Percentiles rank a stretch among this genome's conserved stretches.
Conservation (phyloP, 2,329 filamentous ascomycete species). For the Escovopsis weberi region DNA sequence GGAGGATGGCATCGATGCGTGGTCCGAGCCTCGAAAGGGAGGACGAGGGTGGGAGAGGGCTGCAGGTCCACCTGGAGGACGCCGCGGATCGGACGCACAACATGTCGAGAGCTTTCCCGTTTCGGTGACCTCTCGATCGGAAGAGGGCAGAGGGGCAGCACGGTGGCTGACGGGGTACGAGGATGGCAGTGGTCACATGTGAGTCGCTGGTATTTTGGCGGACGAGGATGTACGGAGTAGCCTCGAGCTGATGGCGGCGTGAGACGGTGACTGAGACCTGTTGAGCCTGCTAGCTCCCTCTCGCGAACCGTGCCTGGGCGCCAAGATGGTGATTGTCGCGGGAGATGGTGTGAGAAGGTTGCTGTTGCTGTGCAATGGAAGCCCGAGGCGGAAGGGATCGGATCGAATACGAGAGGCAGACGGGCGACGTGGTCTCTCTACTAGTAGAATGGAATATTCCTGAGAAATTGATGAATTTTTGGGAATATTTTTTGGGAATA, state of each 20-base stretch:
- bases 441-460: too few relatives aligned
- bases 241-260: too few relatives aligned
- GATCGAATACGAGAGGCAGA: too few relatives aligned
- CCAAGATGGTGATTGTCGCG: neutral
- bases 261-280: too few relatives aligned
- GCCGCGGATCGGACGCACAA: slow-evolving; percentile 16
- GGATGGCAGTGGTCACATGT: too few relatives aligned
- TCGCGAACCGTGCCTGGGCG: neutral
- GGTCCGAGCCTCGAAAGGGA: too few relatives aligned
- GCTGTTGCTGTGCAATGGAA: neutral
- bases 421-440: too few relatives aligned
- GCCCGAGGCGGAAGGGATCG: too few relatives aligned
- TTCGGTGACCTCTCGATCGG: slow-evolving; percentile 10
- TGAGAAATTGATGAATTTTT: too few relatives aligned
- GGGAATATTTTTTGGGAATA: too few relatives aligned
- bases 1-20: too few relatives aligned
- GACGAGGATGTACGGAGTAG: neutral
- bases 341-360: slow-evolving; percentile 1
- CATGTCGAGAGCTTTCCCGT: slow-evolving; percentile 18
- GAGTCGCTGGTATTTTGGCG: neutral
- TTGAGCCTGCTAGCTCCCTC: too few relatives aligned
- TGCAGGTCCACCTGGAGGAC: slow-evolving; percentile 8
- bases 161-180: neutral
- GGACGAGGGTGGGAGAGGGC: neutral
- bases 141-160: neutral